Evolutionary conservation across 805 yeast genomes (phyloP).

Genomic region (Saccharomycopsis fodiens): DNA sequence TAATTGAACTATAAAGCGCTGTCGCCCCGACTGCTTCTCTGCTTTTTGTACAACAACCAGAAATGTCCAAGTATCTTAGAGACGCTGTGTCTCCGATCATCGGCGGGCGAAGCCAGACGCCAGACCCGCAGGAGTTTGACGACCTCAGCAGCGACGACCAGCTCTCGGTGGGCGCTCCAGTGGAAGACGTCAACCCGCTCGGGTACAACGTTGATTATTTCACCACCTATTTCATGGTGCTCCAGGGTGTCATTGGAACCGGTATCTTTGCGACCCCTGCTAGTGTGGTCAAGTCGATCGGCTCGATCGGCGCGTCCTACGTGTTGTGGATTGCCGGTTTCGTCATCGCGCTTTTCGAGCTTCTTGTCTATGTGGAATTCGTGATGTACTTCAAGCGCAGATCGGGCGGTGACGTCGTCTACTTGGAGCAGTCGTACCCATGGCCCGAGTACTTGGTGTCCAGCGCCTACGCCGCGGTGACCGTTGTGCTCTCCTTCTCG

Average conservation of each 20-base stretch:
- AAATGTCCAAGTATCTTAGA: background rate
- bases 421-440: slow-evolving; percentile 33
- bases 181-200: slow-evolving; percentile 32
- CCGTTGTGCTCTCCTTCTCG: slow-evolving; percentile 31
- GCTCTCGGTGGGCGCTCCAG: slow-evolving; percentile 33
- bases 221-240: slow-evolving; percentile 42
- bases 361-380: slow-evolving; percentile 34
- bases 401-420: slow-evolving; percentile 34
- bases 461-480: slow-evolving; percentile 33
- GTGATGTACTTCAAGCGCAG: slow-evolving; percentile 32
- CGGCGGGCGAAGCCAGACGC: background rate
- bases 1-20: too few relatives aligned
- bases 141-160: slow-evolving; percentile 1
- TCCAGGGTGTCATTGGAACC: slow-evolving; percentile 51
- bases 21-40: too few relatives aligned
- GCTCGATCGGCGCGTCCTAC: slow-evolving; percentile 37
- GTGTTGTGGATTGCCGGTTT: slow-evolving; percentile 38
- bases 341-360: slow-evolving; percentile 31
- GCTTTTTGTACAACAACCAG: background rate
- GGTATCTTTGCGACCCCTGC: slow-evolving; percentile 52
- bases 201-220: slow-evolving; percentile 31
- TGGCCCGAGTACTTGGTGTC: slow-evolving; percentile 31
- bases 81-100: background rate
- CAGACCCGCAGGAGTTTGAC: background rate
- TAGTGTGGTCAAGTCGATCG: slow-evolving; percentile 35